phyloP scores from a whole-genome alignment of 2,329 filamentous ascomycete genomes.

The Talaromyces sp. region DNA sequence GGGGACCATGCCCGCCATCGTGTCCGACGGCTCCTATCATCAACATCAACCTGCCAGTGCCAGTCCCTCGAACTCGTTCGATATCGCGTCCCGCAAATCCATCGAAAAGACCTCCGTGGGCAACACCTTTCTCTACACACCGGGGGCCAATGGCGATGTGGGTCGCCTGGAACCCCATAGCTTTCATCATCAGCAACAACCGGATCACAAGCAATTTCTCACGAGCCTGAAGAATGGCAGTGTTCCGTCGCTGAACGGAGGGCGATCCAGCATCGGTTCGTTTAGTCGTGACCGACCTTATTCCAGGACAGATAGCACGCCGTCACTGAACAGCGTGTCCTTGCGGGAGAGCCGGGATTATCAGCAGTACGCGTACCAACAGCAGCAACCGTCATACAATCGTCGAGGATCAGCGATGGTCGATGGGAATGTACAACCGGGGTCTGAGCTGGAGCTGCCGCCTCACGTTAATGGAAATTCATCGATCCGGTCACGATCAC shows the following conservation, averaged over 20 bases:
- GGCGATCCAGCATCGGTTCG: constrained; percentile 46
- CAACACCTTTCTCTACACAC: constrained; percentile 48
- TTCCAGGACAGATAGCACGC: constrained; percentile 45
- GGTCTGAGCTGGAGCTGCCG: constrained; percentile 28
- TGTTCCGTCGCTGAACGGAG: constrained; percentile 60
- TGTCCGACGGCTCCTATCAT: constrained; percentile 33
- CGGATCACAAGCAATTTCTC: constrained; percentile 34
- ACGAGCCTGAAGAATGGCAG: constrained; percentile 50
- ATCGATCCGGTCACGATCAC: constrained; percentile 11
- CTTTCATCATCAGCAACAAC: constrained; percentile 32
- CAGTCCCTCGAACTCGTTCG: constrained; percentile 38
- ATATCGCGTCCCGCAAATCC: constrained; percentile 41
- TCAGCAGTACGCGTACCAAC: constrained; percentile 22
- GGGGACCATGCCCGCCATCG: constrained; percentile 39
- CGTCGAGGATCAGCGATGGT: constrained; percentile 17
- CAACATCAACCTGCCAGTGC: constrained; percentile 20
- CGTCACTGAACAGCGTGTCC: constrained; percentile 44
- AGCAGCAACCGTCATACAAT: constrained; percentile 7
- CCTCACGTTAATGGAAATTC: constrained; percentile 12
- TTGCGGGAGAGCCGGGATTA: constrained; percentile 32
- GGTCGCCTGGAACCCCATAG: constrained; percentile 35
- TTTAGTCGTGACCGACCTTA: constrained; percentile 41
- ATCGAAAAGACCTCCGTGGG: constrained; percentile 44
- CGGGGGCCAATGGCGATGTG: constrained; percentile 44
- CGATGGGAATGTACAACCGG: constrained; percentile 30